Evolutionary conservation across 23 red algal genomes (phyloP).

Genomic region (Gracilariopsis chorda): DNA sequence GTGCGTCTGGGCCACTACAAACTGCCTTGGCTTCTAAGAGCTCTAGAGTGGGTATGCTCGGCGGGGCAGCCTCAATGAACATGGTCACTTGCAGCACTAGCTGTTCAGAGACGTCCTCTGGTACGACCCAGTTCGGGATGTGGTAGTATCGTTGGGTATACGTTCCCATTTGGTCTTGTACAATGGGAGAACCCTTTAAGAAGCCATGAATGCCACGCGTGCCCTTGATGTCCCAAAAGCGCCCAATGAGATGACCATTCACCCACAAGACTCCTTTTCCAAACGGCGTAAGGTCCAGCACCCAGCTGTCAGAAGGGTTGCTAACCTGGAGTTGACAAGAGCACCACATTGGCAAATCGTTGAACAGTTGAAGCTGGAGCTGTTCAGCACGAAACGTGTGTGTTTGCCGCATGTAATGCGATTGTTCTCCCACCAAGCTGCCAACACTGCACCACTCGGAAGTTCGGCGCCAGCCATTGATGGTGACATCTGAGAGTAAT

Average conservation of each 20-base stretch:
- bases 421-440: neutral
- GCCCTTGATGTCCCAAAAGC: slow-evolving; percentile 76
- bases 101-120: neutral
- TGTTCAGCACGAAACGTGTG: neutral
- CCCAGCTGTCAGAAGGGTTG: neutral
- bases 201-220: slow-evolving; percentile 55
- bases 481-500: slow-evolving; percentile 27
- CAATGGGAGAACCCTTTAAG: slow-evolving; percentile 73
- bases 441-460: slow-evolving; percentile 9
- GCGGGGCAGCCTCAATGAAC: neutral
- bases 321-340: neutral
- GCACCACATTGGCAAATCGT: slow-evolving; percentile 8
- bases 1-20: no score
- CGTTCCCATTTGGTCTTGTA: slow-evolving; percentile 7
- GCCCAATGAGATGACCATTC: slow-evolving; percentile 77
- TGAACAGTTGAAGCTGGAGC: neutral
- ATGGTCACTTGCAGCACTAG: neutral
- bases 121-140: slow-evolving; percentile 57
- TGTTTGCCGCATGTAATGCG: neutral
- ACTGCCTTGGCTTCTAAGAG: neutral
- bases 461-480: neutral
- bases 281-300: slow-evolving; percentile 56
- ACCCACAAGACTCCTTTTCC: slow-evolving; percentile 74
- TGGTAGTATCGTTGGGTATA: slow-evolving; percentile 73
- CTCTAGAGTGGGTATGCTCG: neutral